phyloP scores from a whole-genome alignment of 306 rosid genomes.

The Chamaecrista fasciculata region DNA sequence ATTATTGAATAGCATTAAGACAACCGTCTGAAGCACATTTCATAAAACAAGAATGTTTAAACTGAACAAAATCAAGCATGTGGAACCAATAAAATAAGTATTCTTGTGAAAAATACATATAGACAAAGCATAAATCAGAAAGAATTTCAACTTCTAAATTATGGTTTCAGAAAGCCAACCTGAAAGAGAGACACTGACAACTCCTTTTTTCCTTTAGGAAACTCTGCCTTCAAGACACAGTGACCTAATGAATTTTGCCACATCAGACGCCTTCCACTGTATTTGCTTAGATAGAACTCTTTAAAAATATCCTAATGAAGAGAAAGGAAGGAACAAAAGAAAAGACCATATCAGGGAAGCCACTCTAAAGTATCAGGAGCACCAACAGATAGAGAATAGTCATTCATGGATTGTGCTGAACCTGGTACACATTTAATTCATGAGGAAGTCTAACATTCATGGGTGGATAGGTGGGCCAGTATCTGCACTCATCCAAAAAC shows the following conservation, averaged over 20 bases:
- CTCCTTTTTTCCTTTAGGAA: constrained; percentile 98
- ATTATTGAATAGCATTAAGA: constrained; percentile 93
- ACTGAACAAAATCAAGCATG: constrained; percentile 5
- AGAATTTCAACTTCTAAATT: constrained; percentile 18
- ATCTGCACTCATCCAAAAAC: constrained; percentile 57
- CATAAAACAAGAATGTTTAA: not conserved
- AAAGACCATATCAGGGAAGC: constrained; percentile 30
- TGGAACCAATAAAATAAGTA: constrained; percentile 29
- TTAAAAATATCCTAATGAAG: constrained; percentile 80
- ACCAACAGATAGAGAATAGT: constrained; percentile 28
- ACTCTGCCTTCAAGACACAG: constrained; percentile 97
- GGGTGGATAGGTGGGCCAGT: constrained; percentile 99
- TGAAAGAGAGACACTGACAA: constrained; percentile 98
- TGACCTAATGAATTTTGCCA: constrained; percentile 99
- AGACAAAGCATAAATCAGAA: constrained; percentile 10
- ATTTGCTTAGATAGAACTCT: constrained; percentile 95
- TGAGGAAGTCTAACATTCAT: constrained; percentile 99
- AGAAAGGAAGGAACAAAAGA: constrained; percentile 24
- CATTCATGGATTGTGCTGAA: constrained; percentile 33
- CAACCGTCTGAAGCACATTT: constrained; percentile 74
- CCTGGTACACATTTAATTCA: constrained; percentile 99
- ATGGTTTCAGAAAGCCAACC: constrained; percentile 44
- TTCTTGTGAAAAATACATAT: constrained; percentile 1
- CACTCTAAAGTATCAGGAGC: constrained; percentile 5
- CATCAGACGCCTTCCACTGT: constrained; percentile 98